Percentiles rank a stretch among this genome's conserved stretches.
phyloP scores from a whole-genome alignment of 257 asterid species.

The Rehmannia glutinosa region DNA sequence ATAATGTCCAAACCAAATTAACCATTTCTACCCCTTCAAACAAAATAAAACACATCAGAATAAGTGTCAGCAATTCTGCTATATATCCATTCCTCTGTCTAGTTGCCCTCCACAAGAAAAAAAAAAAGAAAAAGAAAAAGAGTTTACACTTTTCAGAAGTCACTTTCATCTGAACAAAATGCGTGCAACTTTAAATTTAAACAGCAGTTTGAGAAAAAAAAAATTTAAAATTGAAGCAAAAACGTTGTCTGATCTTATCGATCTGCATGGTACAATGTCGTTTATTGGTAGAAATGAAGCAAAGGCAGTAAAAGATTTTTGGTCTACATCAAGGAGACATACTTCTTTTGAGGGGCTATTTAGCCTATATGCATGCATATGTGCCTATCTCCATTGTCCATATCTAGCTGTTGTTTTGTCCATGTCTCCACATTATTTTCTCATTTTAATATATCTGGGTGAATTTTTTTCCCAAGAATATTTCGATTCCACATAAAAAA shows the following conservation, averaged over 20 bases:
- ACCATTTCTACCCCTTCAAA: not conserved
- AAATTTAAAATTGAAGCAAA: not conserved
- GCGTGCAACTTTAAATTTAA: not conserved
- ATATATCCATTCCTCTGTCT: not conserved
- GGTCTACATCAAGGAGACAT: slow-evolving; percentile 14
- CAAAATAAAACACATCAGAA: not conserved
- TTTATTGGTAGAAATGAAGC: not conserved
- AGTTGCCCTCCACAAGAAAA: slow-evolving; percentile 13
- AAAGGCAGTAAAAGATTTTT: not conserved
- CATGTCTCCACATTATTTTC: not conserved
- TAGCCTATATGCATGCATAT: not conserved
- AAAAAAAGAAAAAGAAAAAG: not conserved
- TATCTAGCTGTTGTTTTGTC: not conserved
- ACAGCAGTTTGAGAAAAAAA: not conserved
- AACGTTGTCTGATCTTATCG: not conserved
- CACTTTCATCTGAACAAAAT: not conserved
- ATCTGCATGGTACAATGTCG: slow-evolving; percentile 5
- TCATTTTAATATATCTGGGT: no score
- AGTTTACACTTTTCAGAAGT: not conserved
- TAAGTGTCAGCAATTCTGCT: not conserved
- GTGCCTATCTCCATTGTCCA: not conserved
- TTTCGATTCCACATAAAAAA: no score
- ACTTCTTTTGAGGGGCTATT: not conserved
- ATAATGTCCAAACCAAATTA: not conserved
- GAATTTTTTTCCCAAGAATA: no score